Percentiles rank a stretch among this genome's conserved stretches.
These are phyloP conservation scores for Penstemon newberryi DNA, from an alignment of 257 asterid species.

Conservation along the genomic window DNA sequence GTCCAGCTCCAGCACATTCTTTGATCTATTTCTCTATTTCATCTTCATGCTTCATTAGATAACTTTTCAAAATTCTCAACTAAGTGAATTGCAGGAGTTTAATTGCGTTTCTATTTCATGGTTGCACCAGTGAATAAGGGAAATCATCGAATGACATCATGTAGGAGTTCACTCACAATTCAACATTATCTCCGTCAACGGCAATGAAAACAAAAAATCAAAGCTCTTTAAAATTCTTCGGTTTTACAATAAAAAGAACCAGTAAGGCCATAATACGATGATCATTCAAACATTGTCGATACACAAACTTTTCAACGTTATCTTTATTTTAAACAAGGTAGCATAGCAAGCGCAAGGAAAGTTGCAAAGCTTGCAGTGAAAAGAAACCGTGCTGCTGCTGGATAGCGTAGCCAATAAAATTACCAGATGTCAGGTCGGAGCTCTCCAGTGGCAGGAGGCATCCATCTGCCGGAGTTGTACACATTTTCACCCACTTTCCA, in stretches of 20 bases:
- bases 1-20: too few species aligned
- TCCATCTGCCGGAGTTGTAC: slow-evolving; percentile 91
- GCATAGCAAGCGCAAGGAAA: slow-evolving; percentile 26
- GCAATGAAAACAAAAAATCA: too few species aligned
- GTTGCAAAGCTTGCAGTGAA: slow-evolving; percentile 24
- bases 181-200: too few species aligned
- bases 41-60: too few species aligned
- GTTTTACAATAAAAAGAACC: not conserved
- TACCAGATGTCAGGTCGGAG: slow-evolving; percentile 94
- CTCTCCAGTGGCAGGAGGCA: slow-evolving; percentile 97
- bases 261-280: slow-evolving; percentile 11
- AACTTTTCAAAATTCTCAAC: too few species aligned
- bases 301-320: slow-evolving; percentile 36
- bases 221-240: slow-evolving; percentile 6
- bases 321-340: slow-evolving; percentile 34
- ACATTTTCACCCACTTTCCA: slow-evolving; percentile 97
- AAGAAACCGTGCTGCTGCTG: slow-evolving; percentile 13
- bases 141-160: too few species aligned
- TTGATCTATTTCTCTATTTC: too few species aligned
- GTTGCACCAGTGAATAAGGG: too few species aligned
- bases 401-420: slow-evolving; percentile 9
- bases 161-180: too few species aligned
- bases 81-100: too few species aligned
- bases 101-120: too few species aligned
- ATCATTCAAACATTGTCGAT: slow-evolving; percentile 8